These are phyloP conservation scores for Pulveroboletus sp. DNA, from an alignment of 768 basidiomycete genomes.

Conservation along the genomic window DNA sequence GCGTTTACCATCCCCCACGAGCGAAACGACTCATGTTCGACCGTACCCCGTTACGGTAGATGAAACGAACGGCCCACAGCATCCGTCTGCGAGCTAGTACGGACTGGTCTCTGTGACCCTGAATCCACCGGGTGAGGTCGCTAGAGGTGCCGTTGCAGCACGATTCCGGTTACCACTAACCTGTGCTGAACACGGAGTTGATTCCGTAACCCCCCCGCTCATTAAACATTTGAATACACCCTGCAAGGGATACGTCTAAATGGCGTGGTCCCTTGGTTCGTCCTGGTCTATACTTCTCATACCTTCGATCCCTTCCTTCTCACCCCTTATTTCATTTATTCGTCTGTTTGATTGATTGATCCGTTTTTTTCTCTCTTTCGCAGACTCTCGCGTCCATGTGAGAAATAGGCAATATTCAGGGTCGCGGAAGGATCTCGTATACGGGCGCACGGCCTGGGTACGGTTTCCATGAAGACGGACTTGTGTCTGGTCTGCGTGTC, in stretches of 20 bases:
- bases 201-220: background rate
- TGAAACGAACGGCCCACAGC: slow-evolving; percentile 74
- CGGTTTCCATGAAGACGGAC: slow-evolving; percentile 82
- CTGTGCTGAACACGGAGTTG: slow-evolving; percentile 48
- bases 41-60: slow-evolving; percentile 34
- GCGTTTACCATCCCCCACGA: background rate
- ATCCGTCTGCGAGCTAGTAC: slow-evolving; percentile 43
- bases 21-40: background rate
- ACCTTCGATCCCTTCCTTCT: background rate
- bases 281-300: background rate
- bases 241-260: too few relatives aligned
- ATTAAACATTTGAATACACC: too few relatives aligned
- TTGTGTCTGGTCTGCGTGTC: slow-evolving; percentile 42
- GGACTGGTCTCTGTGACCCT: slow-evolving; percentile 62
- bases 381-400: slow-evolving; percentile 38
- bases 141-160: slow-evolving; percentile 40
- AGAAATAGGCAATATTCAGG: slow-evolving; percentile 55
- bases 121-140: slow-evolving; percentile 57
- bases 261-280: too few relatives aligned
- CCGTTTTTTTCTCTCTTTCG: slow-evolving; percentile 29
- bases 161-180: slow-evolving; percentile 64
- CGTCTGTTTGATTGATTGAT: background rate
- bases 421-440: slow-evolving; percentile 54
- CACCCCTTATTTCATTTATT: background rate
- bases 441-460: slow-evolving; percentile 72